Base-by-base conservation (phyloP, 805 yeast genomes). In the Wickerhamiella hasegawae region DNA sequence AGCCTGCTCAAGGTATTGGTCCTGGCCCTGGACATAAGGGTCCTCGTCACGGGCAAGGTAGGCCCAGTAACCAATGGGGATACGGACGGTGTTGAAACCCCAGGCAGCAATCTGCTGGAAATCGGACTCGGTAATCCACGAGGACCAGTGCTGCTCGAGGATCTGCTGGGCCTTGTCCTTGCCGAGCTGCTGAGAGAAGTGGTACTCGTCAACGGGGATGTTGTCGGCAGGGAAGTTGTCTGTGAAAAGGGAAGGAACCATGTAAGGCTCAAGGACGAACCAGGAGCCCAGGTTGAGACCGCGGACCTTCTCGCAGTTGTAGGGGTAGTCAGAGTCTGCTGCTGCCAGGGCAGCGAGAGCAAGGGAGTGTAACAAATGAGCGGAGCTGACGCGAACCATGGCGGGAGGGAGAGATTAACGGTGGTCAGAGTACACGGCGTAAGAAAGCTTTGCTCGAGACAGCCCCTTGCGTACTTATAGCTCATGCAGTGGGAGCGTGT, bases 21-120 rank as follows among this genome's bases (percentile, higher is more conserved):
- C 70, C 56, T 79, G 92, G 25, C 95, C 94, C 47, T 66, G 70
- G 23, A 82, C 87, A 48, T 80, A 84, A 2, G 95, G 94, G 52
- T 83, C 95, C 35, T 60, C 62, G 16, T 62, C 68, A 31, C 69
- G 57, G 9, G 57, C 49, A 33, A 63, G 52, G 54, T 79, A 81
- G 5, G 94, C 94, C 95, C 95, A 84, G 59, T 84, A 84, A 12
- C 94, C 94, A 37, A 84, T 70, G 29, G 95, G 94, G 40, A 84
- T 76, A 50, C 95, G 70, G 17, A 82, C 94, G 45, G 76, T 63
- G 56, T 83, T 84, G 42, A 84, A 30, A 3, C 38, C 38, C 38
- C 38, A 35, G 11, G 20, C 31, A 4, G 25, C 63, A 36, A 84
- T 81, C 34, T 60, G 49, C 29, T 55, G 43, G 48, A 84, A 74